Evolutionary conservation across 805 yeast species (phyloP).

Genomic region (Wickerhamiella occidentalis): DNA sequence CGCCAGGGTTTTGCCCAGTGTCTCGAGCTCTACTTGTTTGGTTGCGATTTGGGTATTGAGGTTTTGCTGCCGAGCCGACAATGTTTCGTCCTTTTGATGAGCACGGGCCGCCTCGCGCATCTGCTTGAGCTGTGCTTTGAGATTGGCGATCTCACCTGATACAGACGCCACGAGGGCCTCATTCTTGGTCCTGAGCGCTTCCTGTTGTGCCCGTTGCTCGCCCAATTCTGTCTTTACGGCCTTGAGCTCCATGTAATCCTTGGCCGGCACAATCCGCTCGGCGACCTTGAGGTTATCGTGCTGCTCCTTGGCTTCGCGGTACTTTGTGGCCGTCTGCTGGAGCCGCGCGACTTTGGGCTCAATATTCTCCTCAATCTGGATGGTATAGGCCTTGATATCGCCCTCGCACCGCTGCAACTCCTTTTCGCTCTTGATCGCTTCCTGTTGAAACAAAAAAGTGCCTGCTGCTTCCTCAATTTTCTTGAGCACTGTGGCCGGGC

Average conservation of each 20-base stretch:
- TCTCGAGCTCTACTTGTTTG: background rate
- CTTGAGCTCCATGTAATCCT: background rate
- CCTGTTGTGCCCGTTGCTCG: background rate
- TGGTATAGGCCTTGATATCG: slow-evolving; percentile 65
- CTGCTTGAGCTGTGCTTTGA: background rate
- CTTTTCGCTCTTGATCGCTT: slow-evolving; percentile 81
- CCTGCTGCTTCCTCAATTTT: slow-evolving; percentile 98
- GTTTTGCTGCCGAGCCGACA: background rate
- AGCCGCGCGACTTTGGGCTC: slow-evolving; percentile 57
- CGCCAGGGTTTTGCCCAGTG: background rate
- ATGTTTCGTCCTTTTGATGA: background rate
- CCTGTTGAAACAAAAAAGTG: slow-evolving; percentile 86
- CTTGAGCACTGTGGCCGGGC: slow-evolving; percentile 77
- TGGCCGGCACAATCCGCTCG: slow-evolving; percentile 4
- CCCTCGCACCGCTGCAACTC: slow-evolving; percentile 86
- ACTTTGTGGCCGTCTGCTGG: slow-evolving; percentile 34
- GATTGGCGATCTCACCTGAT: background rate
- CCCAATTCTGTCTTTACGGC: background rate
- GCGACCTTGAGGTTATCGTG: slow-evolving; percentile 18
- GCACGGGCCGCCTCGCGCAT: background rate
- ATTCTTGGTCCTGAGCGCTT: background rate
- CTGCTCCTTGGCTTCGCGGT: slow-evolving; percentile 41
- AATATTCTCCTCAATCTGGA: slow-evolving; percentile 69
- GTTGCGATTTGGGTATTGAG: background rate
- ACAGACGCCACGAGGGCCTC: background rate